These are phyloP conservation scores for Mycena filopes DNA, from an alignment of 768 basidiomycete genomes.

Conservation along the genomic window DNA sequence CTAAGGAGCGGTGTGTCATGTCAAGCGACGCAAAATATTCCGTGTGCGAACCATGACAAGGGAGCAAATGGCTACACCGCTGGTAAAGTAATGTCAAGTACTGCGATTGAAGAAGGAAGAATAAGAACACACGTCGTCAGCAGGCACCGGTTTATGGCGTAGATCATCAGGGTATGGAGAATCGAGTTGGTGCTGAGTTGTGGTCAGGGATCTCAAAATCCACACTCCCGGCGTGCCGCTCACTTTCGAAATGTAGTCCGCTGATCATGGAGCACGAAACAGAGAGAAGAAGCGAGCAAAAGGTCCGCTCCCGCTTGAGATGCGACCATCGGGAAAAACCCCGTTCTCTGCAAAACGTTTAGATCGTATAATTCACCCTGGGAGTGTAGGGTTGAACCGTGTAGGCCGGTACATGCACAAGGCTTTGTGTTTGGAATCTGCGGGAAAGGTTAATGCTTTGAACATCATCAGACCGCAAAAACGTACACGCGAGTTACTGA, in stretches of 20 bases:
- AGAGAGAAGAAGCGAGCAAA: conserved; percentile 1
- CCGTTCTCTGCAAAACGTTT: background rate
- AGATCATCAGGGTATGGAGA: conserved; percentile 4
- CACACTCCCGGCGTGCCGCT: background rate
- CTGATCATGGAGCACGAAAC: conserved; percentile 6
- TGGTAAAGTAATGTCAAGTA: background rate
- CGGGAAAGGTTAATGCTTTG: background rate
- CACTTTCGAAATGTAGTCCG: conserved; percentile 5
- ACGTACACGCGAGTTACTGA: background rate
- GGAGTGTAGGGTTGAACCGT: background rate
- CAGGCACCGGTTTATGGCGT: conserved; percentile 15
- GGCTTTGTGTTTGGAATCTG: conserved; percentile 4
- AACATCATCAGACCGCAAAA: background rate
- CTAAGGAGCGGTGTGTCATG: background rate
- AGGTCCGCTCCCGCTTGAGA: conserved; percentile 3
- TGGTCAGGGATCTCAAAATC: background rate
- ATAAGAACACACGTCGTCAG: background rate
- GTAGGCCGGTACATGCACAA: background rate
- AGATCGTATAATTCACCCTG: background rate
- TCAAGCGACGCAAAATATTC: too few species aligned
- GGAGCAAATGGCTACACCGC: background rate
- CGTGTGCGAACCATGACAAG: conserved; percentile 3
- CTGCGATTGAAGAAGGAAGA: background rate
- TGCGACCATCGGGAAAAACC: conserved; percentile 8
- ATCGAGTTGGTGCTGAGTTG: conserved; percentile 14